Conservation (phyloP, 164 flowering plant species). For the Tetrastigma voinierianum region DNA sequence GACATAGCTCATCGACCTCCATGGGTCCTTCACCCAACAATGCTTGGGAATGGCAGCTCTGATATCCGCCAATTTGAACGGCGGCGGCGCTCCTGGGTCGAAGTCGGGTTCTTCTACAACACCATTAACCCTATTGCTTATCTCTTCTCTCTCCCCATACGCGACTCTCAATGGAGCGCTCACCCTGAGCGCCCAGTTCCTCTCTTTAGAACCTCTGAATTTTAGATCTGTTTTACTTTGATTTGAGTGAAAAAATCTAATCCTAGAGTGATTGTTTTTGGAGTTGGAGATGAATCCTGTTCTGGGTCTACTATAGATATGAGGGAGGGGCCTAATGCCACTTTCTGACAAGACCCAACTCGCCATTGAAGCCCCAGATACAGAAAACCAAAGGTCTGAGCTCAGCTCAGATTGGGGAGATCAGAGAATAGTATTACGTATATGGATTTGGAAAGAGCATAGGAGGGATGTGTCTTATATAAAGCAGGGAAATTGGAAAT, state of each 20-base stretch:
- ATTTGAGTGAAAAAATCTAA: conserved; percentile 6
- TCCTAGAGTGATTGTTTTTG: conserved; percentile 11
- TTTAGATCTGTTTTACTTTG: conserved; percentile 19
- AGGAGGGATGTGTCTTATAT: no score
- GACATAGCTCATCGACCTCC: conserved; percentile 80
- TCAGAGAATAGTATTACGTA: no score
- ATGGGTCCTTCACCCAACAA: conserved; percentile 83
- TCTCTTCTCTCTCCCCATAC: conserved; percentile 7
- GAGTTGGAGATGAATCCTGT: conserved; percentile 5
- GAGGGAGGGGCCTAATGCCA: conserved; percentile 41
- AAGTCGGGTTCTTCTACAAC: conserved; percentile 23
- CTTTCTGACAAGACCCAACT: conserved; percentile 38
- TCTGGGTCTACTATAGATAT: conserved; percentile 17
- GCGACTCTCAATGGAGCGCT: conserved; percentile 43
- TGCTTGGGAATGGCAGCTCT: conserved; percentile 76
- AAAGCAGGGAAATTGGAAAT: no score
- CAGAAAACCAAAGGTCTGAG: background rate
- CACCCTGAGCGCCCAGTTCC: conserved; percentile 45
- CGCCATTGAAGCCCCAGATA: conserved; percentile 24
- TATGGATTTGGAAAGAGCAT: no score
- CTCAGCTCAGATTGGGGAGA: no score
- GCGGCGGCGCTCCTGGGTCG: conserved; percentile 67
- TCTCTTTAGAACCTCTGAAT: conserved; percentile 4
- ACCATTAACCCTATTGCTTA: conserved; percentile 10
- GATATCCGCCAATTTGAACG: conserved; percentile 61